Evolutionary conservation across 2,329 filamentous ascomycete species (phyloP), one percentile per base, ranked within the genome.

Genomic region (Sordariomycetes sp.): DNA sequence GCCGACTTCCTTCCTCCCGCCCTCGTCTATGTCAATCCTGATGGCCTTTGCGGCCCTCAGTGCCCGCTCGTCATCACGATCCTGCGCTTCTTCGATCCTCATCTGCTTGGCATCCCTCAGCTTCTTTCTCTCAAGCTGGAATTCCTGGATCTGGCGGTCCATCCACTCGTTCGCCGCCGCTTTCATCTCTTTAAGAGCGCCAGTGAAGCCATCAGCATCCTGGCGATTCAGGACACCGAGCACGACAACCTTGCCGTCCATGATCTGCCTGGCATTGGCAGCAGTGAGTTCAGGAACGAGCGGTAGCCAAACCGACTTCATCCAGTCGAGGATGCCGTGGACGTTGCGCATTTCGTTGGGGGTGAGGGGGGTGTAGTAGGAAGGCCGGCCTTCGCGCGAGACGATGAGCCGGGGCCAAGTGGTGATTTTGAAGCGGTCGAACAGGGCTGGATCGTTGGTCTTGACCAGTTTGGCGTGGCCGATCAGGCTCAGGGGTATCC

Each of bases 81-180:
- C 90, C 54, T 95, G 83, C 5, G 92, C 93, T 58, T 98, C 92
- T 55, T 98, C 92, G 36, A 98, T 92, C 31, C 90, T 79, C 42
- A 95, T 69, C 56, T 96, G 87, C 66, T 98, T 98, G 5, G 87
- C 80, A 57, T 96, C 88, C 34, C 92, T 81, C 32, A 95, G 70
- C 57, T 94, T 92, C 63, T 95, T 86, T 37, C 90, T 73, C 60
- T 96, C 90, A 12, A 93, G 75, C 55, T 94, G 86, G 68, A 94
- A 95, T 25, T 86, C 72, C 46, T 90, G 80, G 14, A 86, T 82
- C 59, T 95, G 86, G 63, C 93, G 92, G 57, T 96, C 90, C 75
- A 96, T 94, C 88, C 92, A 98, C 57, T 96, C 92, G 40, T 88
- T 73, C 8, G 92, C 92, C 2, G 92, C 92, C 45, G 82, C 90